These are phyloP conservation scores for Suhomyces faveliae DNA, from an alignment of 805 yeast species.

Conservation along the genomic window DNA sequence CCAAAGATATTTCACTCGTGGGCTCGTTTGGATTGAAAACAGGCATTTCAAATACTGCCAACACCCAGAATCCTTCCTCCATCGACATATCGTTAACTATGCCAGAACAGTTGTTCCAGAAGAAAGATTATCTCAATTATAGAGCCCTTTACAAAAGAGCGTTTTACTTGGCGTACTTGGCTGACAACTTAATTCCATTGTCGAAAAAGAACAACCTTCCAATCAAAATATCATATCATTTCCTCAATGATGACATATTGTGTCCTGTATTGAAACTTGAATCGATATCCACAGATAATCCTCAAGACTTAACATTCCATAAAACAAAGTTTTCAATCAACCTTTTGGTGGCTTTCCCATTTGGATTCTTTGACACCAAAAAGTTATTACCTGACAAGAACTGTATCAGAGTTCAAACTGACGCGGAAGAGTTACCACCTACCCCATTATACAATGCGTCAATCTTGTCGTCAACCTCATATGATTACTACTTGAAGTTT, in stretches of 20 bases:
- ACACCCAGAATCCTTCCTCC: constrained; percentile 39
- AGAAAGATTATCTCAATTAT: constrained; percentile 87
- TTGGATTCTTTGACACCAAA: constrained; percentile 66
- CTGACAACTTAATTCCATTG: constrained; percentile 57
- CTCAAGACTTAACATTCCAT: constrained; percentile 53
- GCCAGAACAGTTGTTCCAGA: constrained; percentile 73
- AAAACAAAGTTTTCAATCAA: constrained; percentile 72
- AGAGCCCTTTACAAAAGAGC: constrained; percentile 88
- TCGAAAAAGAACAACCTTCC: constrained; percentile 58
- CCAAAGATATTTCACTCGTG: constrained; percentile 72
- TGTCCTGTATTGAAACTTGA: constrained; percentile 71
- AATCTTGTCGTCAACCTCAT: constrained; percentile 64
- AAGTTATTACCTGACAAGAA: constrained; percentile 79
- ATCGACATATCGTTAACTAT: constrained; percentile 81
- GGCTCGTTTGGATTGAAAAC: constrained; percentile 91
- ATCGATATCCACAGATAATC: constrained; percentile 49
- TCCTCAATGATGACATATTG: constrained; percentile 71
- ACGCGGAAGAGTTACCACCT: constrained; percentile 51
- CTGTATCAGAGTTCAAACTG: constrained; percentile 69
- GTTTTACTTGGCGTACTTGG: constrained; percentile 77
- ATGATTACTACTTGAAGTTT: constrained; percentile 69
- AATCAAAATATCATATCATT: constrained; percentile 60
- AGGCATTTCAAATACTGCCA: constrained; percentile 43
- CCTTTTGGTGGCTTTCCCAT: constrained; percentile 70
- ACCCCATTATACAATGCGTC: constrained; percentile 89